A percentile compares a stretch with the other conserved stretches of the same genome.
These are phyloP conservation scores for Fusarium sp. DNA, from an alignment of 2,329 filamentous ascomycete species.

Conservation along the genomic window DNA sequence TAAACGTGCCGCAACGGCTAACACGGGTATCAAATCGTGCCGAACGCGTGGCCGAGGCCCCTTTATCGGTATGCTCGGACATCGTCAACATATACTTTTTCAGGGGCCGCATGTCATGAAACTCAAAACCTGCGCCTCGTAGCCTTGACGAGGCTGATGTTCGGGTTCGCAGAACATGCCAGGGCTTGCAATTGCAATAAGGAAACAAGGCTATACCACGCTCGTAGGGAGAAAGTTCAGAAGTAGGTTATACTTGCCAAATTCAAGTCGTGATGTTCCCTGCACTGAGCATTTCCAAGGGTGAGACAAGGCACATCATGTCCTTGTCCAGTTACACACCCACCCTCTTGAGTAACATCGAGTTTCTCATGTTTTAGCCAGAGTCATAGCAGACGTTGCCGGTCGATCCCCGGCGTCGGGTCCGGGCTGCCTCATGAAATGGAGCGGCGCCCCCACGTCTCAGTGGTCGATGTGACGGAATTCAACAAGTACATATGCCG, in stretches of 20 bases:
- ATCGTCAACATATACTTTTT: neutral
- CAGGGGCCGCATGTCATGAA: neutral
- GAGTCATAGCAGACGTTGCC: slow-evolving; percentile 26
- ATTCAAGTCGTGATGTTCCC: neutral
- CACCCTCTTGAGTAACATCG: neutral
- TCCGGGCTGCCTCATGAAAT: neutral
- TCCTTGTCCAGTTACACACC: neutral
- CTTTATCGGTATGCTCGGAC: slow-evolving; percentile 9
- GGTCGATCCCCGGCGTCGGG: slow-evolving; percentile 26
- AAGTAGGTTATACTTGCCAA: neutral
- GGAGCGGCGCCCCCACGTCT: slow-evolving; percentile 4
- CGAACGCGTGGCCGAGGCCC: slow-evolving; percentile 1
- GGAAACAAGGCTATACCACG: neutral
- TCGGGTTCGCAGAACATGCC: neutral
- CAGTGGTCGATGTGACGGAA: neutral
- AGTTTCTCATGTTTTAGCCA: slow-evolving; percentile 12
- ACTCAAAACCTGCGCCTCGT: slow-evolving; percentile 1
- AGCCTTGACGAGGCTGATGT: neutral
- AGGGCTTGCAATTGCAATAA: slow-evolving; percentile 8
- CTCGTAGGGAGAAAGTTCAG: neutral
- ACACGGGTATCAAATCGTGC: neutral
- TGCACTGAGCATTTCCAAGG: neutral
- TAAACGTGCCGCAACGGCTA: neutral
- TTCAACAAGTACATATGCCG: neutral
- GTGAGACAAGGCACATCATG: neutral